phyloP scores from a whole-genome alignment of 1,284 basidiomycete genomes.

The Naganishia cerealis region DNA sequence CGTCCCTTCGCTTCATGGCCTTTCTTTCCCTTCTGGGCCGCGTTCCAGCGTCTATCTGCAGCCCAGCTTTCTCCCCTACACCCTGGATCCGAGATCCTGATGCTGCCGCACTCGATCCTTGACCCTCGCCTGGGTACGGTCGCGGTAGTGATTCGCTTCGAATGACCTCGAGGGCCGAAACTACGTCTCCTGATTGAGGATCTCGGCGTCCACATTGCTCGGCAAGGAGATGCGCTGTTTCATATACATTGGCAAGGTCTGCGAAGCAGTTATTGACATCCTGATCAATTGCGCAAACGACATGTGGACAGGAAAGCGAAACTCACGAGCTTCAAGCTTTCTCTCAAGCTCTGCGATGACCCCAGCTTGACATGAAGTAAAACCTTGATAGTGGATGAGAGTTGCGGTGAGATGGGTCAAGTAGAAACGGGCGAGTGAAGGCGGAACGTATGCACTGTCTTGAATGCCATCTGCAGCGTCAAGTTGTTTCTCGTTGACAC shows the following conservation, averaged over 20 bases:
- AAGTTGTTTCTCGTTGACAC: background rate
- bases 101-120: background rate
- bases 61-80: background rate
- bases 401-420: conserved; percentile 24
- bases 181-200: conserved; percentile 15
- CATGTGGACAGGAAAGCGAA: no score
- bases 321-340: conserved; percentile 23
- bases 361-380: conserved; percentile 24
- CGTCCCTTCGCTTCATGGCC: background rate
- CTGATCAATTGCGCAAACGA: background rate
- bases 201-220: conserved; percentile 19
- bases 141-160: conserved; percentile 16
- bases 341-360: conserved; percentile 24
- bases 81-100: background rate
- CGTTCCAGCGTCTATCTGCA: background rate
- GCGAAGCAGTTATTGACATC: background rate
- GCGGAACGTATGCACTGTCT: conserved; percentile 16
- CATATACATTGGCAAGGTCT: conserved; percentile 24
- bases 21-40: conserved; percentile 17
- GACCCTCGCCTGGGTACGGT: background rate
- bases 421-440: conserved; percentile 26
- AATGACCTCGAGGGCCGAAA: conserved; percentile 19
- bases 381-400: conserved; percentile 27
- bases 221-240: conserved; percentile 16
- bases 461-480: background rate